These are phyloP conservation scores for Multifurca ochricompacta DNA, from an alignment of 768 basidiomycete genomes.

Conservation along the genomic window DNA sequence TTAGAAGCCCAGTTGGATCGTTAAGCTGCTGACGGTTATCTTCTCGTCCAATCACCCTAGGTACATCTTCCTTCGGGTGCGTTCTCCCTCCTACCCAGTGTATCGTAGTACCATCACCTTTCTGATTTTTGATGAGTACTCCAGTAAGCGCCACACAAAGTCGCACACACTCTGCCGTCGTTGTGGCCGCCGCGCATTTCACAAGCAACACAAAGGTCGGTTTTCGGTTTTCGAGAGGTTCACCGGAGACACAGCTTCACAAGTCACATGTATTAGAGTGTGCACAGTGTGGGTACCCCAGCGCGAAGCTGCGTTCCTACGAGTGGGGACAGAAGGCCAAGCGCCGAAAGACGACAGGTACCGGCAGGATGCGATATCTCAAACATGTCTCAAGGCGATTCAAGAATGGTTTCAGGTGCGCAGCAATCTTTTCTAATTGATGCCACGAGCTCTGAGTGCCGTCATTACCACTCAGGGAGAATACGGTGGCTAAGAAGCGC, in stretches of 20 bases:
- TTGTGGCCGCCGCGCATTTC: slow-evolving; percentile 92
- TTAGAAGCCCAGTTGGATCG: slow-evolving; percentile 3
- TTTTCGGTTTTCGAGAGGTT: slow-evolving; percentile 5
- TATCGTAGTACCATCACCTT: neutral
- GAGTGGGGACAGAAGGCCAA: slow-evolving; percentile 99
- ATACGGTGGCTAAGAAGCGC: slow-evolving; percentile 83
- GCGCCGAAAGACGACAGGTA: slow-evolving; percentile 99
- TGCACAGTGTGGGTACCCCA: slow-evolving; percentile 92
- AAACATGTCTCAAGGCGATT: slow-evolving; percentile 90
- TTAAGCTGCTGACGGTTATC: slow-evolving; percentile 17
- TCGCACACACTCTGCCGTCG: slow-evolving; percentile 96
- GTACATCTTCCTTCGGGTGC: slow-evolving; percentile 94
- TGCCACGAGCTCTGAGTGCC: neutral
- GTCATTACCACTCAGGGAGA: slow-evolving; percentile 51
- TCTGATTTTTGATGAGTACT: slow-evolving; percentile 7
- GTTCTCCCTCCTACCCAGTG: slow-evolving; percentile 29
- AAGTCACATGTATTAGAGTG: slow-evolving; percentile 49
- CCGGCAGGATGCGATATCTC: slow-evolving; percentile 91
- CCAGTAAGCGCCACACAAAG: slow-evolving; percentile 95
- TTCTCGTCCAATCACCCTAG: slow-evolving; percentile 33
- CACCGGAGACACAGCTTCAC: neutral
- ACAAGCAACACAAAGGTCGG: slow-evolving; percentile 97
- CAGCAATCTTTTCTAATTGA: neutral
- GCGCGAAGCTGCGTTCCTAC: slow-evolving; percentile 91
- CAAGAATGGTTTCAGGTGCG: slow-evolving; percentile 96